A percentile compares a stretch with the other conserved stretches of the same genome.
These are phyloP conservation scores for Cicer bijugum DNA, from an alignment of 306 rosid genomes.

Conservation along the genomic window DNA sequence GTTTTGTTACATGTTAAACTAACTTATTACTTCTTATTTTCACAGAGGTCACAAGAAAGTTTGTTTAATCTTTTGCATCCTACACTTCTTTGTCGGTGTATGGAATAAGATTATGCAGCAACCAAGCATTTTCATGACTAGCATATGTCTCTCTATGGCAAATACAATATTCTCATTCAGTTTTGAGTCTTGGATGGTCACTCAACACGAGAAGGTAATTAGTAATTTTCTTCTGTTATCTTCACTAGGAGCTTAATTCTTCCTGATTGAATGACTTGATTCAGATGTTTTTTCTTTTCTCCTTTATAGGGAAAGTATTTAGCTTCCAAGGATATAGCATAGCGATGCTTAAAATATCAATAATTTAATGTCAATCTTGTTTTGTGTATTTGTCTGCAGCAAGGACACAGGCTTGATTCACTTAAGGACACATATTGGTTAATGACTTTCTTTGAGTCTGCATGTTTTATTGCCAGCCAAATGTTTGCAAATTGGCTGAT, in stretches of 20 bases:
- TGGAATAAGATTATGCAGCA: slow-evolving; percentile 72
- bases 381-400: slow-evolving; percentile 60
- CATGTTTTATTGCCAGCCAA: slow-evolving; percentile 82
- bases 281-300: slow-evolving; percentile 19
- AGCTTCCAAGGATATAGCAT: too few relatives aligned
- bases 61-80: slow-evolving; percentile 69
- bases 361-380: slow-evolving; percentile 30
- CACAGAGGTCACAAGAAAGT: slow-evolving; percentile 85
- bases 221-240: slow-evolving; percentile 34
- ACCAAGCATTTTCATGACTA: slow-evolving; percentile 65
- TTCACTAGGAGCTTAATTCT: slow-evolving; percentile 37
- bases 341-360: slow-evolving; percentile 19
- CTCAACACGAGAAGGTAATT: slow-evolving; percentile 84
- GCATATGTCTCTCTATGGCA: slow-evolving; percentile 70
- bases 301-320: not conserved
- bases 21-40: slow-evolving; percentile 38
- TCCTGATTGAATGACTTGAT: slow-evolving; percentile 42
- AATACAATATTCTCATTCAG: slow-evolving; percentile 73
- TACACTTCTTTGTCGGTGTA: slow-evolving; percentile 69
- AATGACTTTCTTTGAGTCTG: slow-evolving; percentile 85
- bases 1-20: slow-evolving; percentile 40
- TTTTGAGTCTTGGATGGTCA: slow-evolving; percentile 89
- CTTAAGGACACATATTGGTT: slow-evolving; percentile 90
- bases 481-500: slow-evolving; percentile 82
- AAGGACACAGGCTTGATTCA: slow-evolving; percentile 84